Evolutionary conservation across 2,329 filamentous ascomycete species (phyloP), one percentile per base, ranked within the genome.

Genomic region (Sporothrix pallida): DNA sequence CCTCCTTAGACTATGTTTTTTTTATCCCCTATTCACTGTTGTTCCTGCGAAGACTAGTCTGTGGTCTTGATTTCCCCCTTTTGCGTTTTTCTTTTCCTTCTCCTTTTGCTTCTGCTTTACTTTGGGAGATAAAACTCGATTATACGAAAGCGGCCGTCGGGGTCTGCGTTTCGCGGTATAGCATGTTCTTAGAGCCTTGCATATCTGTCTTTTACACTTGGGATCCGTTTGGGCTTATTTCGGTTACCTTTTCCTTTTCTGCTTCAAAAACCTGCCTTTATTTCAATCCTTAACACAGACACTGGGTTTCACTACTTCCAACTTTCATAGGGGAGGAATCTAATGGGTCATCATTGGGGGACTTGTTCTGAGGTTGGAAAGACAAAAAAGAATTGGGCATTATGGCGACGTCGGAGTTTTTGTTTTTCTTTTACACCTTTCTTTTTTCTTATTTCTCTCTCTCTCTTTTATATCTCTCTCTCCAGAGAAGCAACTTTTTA

Each of bases 161-260:
- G 50, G 26, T 44, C 48, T 52, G 65, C 65, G 46, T 26, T 68
- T 50, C 9, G 46, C 23, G 23, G 65, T 48, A 68, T 68, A 52
- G 65, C 67, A 69, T 52, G 46, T 54, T 67, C 46, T 31, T 68
- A 31, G 65, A 68, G 46, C 65, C 23, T 68, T 68, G 65, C 44
- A 68, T 68, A 52, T 68, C 23, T 67, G 62, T 26, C 44, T 50
- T 68, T 52, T 20, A 44, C 17, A 54, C 48, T 13, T 54, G 48
- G 46, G 67, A 37, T 54, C 13, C 48, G n/a, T 56, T 70, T 56
- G 46, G 65, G 46, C 46, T 37, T 52, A 23, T 52, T 54, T 56
- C 10, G 17, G 67, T 42, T 54, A 42, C 23, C 65, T 54, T 69
- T 52, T 52, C 46, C 23, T n/a, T 52, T 68, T 52, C 65, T 31